Evolutionary conservation across 768 basidiomycete genomes (phyloP), one percentile per base, ranked within the genome.

Genomic region (Cubamyces lactineus): DNA sequence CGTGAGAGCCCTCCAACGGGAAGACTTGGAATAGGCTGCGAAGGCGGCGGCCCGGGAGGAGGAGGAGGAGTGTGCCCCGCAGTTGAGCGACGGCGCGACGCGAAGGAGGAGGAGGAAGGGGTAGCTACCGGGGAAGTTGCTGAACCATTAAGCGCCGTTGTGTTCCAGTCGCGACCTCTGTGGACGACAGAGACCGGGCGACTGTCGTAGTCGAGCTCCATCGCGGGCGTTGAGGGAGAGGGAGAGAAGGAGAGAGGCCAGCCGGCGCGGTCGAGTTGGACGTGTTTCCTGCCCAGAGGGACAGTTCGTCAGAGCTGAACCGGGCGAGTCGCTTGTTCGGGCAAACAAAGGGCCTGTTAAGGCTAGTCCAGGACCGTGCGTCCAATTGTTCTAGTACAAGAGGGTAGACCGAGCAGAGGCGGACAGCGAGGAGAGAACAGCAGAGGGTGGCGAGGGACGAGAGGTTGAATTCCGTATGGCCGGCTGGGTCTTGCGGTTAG

Each of bases 1-100:
- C 64, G 66, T 62, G 67, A 57, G 70, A 74, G 24, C 53, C 61
- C 68, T 30, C 73, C 68, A 30, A 74, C 66, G 42, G 90, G 90
- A 39, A 90, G 68, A 67, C 78, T 85, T 52, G 90, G 90, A 61
- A 92, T 91, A 51, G 90, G 90, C 67, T 85, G 82, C 69, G 78
- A 84, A 21, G 90, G 90, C 45, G 90, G 90, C 19, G 90, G 90
- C 2, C 77, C 85, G 41, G 86, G 83, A 6, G 89, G 88, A 47
- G 87, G 63, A 12, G 63, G 58, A 26, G 84, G 62, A 24, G 79
- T 77, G 68, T 84, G 81, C 13, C 84, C 82, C 58, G 83, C 86
- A 56, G 86, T 85, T 24, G 88, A 91, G 67, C 90, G 88, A 54
- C 90, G 86, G 57, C 88, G 85, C 63, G 82, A 80, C 46, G 65